Percentiles rank a stretch among this genome's conserved stretches.
phyloP scores from a whole-genome alignment of 1,139 yeast genomes.

The Diutina scorzettiae region DNA sequence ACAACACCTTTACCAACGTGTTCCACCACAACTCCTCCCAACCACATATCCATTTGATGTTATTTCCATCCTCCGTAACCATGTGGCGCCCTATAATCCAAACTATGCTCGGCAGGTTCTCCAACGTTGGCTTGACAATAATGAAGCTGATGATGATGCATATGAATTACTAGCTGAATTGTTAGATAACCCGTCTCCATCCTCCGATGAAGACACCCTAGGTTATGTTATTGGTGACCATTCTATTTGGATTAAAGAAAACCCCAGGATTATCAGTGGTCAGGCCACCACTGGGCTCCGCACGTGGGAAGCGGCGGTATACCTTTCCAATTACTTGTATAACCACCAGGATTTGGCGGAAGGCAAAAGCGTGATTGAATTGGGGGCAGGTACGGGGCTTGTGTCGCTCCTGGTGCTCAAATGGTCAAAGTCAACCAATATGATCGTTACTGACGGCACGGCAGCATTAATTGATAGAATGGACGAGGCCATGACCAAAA shows the following conservation, averaged over 20 bases:
- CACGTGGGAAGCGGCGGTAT: slow-evolving; percentile 94
- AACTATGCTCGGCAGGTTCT: slow-evolving; percentile 1
- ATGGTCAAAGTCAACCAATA: slow-evolving; percentile 12
- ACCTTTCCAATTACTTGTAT: slow-evolving; percentile 36
- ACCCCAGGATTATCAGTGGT: slow-evolving; percentile 56
- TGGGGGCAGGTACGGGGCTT: slow-evolving; percentile 91
- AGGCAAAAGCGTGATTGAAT: slow-evolving; percentile 38
- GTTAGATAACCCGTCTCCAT: not conserved
- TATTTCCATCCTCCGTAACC: not conserved
- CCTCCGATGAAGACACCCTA: not conserved
- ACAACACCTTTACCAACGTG: not conserved
- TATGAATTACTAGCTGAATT: not conserved
- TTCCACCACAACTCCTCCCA: not conserved
- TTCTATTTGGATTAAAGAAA: slow-evolving; percentile 39
- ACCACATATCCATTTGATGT: too few relatives aligned
- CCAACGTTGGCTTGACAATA: not conserved
- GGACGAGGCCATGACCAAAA: not conserved
- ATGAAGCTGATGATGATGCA: not conserved
- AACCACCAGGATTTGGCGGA: not conserved
- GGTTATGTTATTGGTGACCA: not conserved
- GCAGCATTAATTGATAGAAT: slow-evolving; percentile 1
- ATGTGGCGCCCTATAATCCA: slow-evolving; percentile 1
- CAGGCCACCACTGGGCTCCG: slow-evolving; percentile 77
- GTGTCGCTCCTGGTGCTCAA: slow-evolving; percentile 48
- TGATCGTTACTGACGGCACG: slow-evolving; percentile 67